Base-by-base conservation (phyloP, 108 stramenopile species). In the Schizochytrium sp. region DNA sequence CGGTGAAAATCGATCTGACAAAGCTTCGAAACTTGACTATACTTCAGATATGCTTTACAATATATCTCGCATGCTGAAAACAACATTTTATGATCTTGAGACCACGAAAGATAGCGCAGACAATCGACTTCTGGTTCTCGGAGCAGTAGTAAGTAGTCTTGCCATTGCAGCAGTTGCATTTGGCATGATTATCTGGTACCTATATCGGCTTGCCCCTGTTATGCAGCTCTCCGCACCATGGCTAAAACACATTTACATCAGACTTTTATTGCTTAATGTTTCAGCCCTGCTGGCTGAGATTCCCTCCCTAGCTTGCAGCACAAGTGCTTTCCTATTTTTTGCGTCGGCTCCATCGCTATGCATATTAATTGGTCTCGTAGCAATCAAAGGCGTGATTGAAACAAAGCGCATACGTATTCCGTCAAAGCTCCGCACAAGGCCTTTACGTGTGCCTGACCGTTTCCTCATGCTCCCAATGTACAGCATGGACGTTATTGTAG, bases 201-300 rank as follows among this genome's bases (percentile, higher is more conserved):
- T 44, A 12, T 69, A 69, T 3, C 64, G 44, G 10, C 64, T 44
- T 1, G 12, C 64, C 28, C 64, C 64, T 7, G 64, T 69, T 8
- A 69, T 69, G 64, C 64, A 5, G 12, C 64, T 69, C 64, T 38
- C 64, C 28, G 44, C 42, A 8, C 64, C 64, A 8, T 69, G 64
- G 64, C 64, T 69, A 38, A 69, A 69, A 44, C 64, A 69, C 64
- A 8, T 69, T 38, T 44, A 44, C 64, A 38, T 69, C 7, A 38
- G 64, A 1, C 8, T 69, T 44, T 69, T 69, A 8, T 69, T 69
- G 8, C 12, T 69, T 7, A 13, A 7, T 38, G 12, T 69, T 15
- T 12, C 64, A 7, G 64, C 64, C 7, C 12, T 69, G 10, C 64
- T 69, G 64, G 64, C 64, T 44, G 28, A 38, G 8, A 5, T 69